A percentile compares a stretch with the other conserved stretches of the same genome.
Evolutionary conservation across 768 basidiomycete species (phyloP).

Genomic region (Pleurotus djamor): DNA sequence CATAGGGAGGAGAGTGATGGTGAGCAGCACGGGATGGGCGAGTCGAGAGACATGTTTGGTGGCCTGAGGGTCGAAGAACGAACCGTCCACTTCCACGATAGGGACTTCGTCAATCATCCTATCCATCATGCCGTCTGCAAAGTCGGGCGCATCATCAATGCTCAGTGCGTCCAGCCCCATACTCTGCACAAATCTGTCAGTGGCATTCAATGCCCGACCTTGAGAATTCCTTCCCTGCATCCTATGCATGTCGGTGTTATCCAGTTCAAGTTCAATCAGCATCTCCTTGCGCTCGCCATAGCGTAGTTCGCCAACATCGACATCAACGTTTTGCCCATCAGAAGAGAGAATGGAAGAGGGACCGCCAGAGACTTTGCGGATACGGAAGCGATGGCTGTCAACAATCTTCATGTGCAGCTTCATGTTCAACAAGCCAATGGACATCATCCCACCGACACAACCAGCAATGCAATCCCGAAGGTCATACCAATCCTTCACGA

Average conservation of each 20-base stretch:
- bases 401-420: constrained; percentile 94
- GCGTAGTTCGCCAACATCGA: constrained; percentile 90
- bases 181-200: constrained; percentile 85
- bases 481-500: constrained; percentile 98
- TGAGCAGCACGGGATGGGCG: constrained; percentile 91
- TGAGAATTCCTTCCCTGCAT: constrained; percentile 22
- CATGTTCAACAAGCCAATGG: constrained; percentile 89
- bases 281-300: constrained; percentile 99
- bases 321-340: constrained; percentile 94
- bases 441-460: constrained; percentile 95
- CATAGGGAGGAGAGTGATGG: constrained; percentile 82
- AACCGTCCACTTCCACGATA: constrained; percentile 92
- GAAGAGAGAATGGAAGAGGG: constrained; percentile 82
- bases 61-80: constrained; percentile 90
- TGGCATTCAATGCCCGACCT: constrained; percentile 63
- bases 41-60: constrained; percentile 84
- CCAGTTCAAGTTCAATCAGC: constrained; percentile 92
- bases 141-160: constrained; percentile 72
- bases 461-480: constrained; percentile 91
- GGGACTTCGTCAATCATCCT: constrained; percentile 98
- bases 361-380: constrained; percentile 93
- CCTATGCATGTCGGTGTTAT: constrained; percentile 63
- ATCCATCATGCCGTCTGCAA: constrained; percentile 92
- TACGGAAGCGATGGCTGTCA: constrained; percentile 86
- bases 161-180: constrained; percentile 77